These are phyloP conservation scores for Mycena galopus DNA, from an alignment of 768 basidiomycete species.

Conservation along the genomic window DNA sequence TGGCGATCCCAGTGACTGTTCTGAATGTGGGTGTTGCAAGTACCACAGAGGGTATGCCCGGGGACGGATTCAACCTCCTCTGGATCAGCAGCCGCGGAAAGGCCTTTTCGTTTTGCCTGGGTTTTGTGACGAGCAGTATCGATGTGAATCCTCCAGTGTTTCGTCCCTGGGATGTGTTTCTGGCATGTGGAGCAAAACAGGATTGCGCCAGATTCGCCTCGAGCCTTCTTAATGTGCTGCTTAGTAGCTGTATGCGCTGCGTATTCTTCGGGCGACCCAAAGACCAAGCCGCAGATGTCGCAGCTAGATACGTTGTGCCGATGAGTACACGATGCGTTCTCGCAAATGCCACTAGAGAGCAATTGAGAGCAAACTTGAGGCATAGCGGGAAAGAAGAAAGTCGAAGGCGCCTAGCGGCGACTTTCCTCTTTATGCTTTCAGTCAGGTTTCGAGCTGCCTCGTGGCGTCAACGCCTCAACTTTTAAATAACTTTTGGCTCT, in stretches of 20 bases:
- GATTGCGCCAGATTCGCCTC: conserved; percentile 35
- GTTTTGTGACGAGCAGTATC: conserved; percentile 34
- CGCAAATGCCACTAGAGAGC: conserved; percentile 52
- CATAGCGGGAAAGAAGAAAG: conserved; percentile 22
- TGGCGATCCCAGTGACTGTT: conserved; percentile 52
- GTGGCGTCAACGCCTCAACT: background rate
- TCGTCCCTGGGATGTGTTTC: conserved; percentile 35
- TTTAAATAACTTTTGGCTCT: conserved; percentile 10
- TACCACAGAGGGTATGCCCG: conserved; percentile 42
- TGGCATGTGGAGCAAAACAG: conserved; percentile 51
- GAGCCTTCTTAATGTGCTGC: conserved; percentile 46
- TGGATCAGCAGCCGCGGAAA: conserved; percentile 47
- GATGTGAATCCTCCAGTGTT: conserved; percentile 45
- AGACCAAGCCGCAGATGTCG: conserved; percentile 54
- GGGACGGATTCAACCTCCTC: conserved; percentile 42
- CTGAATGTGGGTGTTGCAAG: conserved; percentile 46
- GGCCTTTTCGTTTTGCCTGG: conserved; percentile 31
- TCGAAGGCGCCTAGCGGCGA: background rate
- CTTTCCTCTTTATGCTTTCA: background rate
- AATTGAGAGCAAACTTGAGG: conserved; percentile 50
- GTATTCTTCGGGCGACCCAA: conserved; percentile 39
- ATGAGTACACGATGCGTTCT: conserved; percentile 43
- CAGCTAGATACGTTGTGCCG: conserved; percentile 55
- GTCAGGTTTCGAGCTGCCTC: background rate
- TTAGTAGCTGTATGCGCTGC: conserved; percentile 46